phyloP scores from a whole-genome alignment of 768 basidiomycete genomes.

The Mycena rosella region DNA sequence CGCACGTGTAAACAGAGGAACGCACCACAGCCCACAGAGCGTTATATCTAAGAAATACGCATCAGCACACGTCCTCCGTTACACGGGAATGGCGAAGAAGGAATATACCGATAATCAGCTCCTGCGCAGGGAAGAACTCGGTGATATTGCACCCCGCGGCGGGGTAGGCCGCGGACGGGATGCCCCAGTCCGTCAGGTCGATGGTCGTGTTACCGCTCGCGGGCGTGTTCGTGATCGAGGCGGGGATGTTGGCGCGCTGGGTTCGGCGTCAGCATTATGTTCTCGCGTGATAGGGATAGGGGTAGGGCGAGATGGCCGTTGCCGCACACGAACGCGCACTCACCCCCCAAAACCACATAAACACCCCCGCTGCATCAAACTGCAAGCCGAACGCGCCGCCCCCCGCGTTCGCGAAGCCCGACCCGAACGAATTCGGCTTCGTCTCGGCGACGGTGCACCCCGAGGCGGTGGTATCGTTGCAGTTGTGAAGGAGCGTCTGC shows the following conservation, averaged over 20 bases:
- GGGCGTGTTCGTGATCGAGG: constrained; percentile 29
- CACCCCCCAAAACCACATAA: constrained; percentile 60
- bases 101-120: constrained; percentile 54
- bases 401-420: constrained; percentile 71
- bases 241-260: constrained; percentile 33
- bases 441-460: constrained; percentile 79
- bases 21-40: constrained; percentile 65
- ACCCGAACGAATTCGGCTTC: constrained; percentile 71
- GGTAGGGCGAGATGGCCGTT: not conserved
- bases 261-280: too few species aligned
- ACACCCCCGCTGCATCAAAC: constrained; percentile 64
- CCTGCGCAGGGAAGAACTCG: constrained; percentile 60
- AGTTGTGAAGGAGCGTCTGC: constrained; percentile 57
- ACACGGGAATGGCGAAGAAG: not conserved
- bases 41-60: constrained; percentile 54
- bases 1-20: too few species aligned
- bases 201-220: constrained; percentile 6
- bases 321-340: too few species aligned
- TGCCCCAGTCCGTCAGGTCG: constrained; percentile 54
- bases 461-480: constrained; percentile 58
- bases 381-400: constrained; percentile 86
- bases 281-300: too few species aligned
- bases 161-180: constrained; percentile 59
- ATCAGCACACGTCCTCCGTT: too few species aligned
- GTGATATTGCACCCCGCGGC: constrained; percentile 58